Percentiles rank a stretch among this genome's conserved stretches.
These are phyloP conservation scores for Apiotrichum porosum DNA, from an alignment of 1,284 basidiomycete genomes.

Conservation along the genomic window DNA sequence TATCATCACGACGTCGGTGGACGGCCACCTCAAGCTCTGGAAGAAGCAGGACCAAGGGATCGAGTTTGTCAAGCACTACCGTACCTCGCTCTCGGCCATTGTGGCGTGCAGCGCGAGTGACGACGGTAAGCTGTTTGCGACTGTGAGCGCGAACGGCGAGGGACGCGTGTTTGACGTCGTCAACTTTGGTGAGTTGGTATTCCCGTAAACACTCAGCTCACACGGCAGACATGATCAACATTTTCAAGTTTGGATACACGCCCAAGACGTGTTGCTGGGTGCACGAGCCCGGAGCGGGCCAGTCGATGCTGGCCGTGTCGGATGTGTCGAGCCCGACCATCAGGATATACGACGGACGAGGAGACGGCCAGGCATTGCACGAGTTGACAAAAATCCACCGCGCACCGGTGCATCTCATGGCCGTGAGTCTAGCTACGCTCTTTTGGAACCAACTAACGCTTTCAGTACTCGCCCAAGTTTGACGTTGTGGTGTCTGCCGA, in stretches of 20 bases:
- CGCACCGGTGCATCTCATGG: constrained; percentile 83
- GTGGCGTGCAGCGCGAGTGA: constrained; percentile 78
- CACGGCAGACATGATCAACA: constrained; percentile 93
- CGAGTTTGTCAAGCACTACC: constrained; percentile 90
- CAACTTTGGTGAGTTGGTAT: constrained; percentile 70
- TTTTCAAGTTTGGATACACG: constrained; percentile 78
- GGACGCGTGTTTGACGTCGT: constrained; percentile 96
- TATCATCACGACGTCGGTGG: constrained; percentile 86
- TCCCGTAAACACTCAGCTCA: background rate
- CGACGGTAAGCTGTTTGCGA: constrained; percentile 89
- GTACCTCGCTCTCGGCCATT: constrained; percentile 80
- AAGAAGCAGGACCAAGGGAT: constrained; percentile 92
- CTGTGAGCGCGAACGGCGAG: constrained; percentile 73
- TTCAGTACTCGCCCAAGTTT: constrained; percentile 80
- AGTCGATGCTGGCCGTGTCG: constrained; percentile 83
- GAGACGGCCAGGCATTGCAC: constrained; percentile 69
- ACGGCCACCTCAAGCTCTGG: constrained; percentile 97
- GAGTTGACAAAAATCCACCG: constrained; percentile 73
- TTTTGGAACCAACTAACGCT: background rate
- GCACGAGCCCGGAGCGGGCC: constrained; percentile 78
- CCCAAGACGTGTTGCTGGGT: constrained; percentile 92
- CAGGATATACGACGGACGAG: constrained; percentile 87
- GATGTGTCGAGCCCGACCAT: constrained; percentile 72
- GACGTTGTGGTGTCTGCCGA: constrained; percentile 93
- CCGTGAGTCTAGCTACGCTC: constrained; percentile 56